Evolutionary conservation across 176 grass and related monocot species (phyloP), one percentile per base, ranked within the genome.

Genomic region (Oryza rufipogon): DNA sequence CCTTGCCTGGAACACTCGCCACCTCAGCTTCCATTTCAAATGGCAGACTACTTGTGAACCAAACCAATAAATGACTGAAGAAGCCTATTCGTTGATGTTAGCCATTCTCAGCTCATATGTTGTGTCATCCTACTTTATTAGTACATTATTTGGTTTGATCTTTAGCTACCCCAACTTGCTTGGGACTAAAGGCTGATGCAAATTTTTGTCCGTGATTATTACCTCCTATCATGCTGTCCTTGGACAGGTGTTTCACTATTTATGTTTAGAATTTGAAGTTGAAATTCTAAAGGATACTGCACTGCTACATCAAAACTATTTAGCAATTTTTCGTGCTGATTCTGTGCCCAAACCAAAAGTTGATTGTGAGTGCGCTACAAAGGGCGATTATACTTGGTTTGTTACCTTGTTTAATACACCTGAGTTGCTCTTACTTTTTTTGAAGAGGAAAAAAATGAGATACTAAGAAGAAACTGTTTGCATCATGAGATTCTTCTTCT

Each of bases 101-200:
- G 25, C 71, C 61, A 36, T 79, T 88, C 45, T 36, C 47, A 80
- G 34, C 47, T 68, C 78, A 16, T 74, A 49, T 88, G 45, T 42
- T 73, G 7, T 47, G 47, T 81, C 22, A 22, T 26, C 22, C 73
- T 74, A 61, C 56, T 61, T 61, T 61, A 22, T 20, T 61, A 61
- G 56, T 61, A 22, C 56, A 61, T 61, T 61, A 22, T 20, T 22
- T 9, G 20, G 56, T 61, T 61, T 61, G 56, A 61, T 61, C 20
- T 61, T 20, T 61, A n/a, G 56, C 20, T 61, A 22, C 0, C 20
- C 56, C 20, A 61, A 61, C 20, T 61, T 61, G 17, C 19, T 22
- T 61, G 20, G 51, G 56, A 61, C 56, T 61, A 22, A 19, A 52
- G 6, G 56, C 56, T 61, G 56, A 22, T 61, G 20, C 20, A 60